Conservation (phyloP, 2,329 filamentous ascomycete species). For the Apiospora phragmitis region DNA sequence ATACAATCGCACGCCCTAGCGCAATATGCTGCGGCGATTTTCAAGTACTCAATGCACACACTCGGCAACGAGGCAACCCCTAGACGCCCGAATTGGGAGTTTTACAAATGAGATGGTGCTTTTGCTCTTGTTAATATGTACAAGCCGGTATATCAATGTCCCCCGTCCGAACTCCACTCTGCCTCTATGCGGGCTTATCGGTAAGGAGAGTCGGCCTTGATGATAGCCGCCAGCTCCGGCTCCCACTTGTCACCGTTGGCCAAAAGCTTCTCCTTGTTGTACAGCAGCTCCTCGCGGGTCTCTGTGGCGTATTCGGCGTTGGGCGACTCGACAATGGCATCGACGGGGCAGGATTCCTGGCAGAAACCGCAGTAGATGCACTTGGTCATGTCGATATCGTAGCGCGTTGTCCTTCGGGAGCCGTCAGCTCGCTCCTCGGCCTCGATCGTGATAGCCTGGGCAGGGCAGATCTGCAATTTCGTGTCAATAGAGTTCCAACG, state of each 20-base stretch:
- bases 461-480: constrained; percentile 77
- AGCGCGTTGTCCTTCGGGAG: constrained; percentile 90
- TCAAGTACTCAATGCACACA: background rate
- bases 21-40: background rate
- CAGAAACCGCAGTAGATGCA: constrained; percentile 99
- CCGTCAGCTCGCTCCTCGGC: constrained; percentile 97
- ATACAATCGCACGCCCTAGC: background rate
- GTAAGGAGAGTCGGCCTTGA: constrained; percentile 91
- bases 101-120: constrained; percentile 10
- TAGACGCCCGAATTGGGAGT: background rate
- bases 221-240: constrained; percentile 88
- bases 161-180: constrained; percentile 1
- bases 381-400: constrained; percentile 99
- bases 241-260: constrained; percentile 97
- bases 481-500: background rate
- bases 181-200: constrained; percentile 54
- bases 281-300: constrained; percentile 87
- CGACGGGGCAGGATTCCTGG: constrained; percentile 97
- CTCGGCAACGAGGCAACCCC: background rate
- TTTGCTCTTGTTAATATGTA: constrained; percentile 16
- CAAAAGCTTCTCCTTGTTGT: constrained; percentile 95
- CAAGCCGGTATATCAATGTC: constrained; percentile 12
- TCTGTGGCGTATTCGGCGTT: constrained; percentile 65
- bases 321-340: constrained; percentile 74
- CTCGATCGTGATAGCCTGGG: constrained; percentile 98